Evolutionary conservation across 2,329 filamentous ascomycete species (phyloP).

Genomic region (Byssochlamys sp.): DNA sequence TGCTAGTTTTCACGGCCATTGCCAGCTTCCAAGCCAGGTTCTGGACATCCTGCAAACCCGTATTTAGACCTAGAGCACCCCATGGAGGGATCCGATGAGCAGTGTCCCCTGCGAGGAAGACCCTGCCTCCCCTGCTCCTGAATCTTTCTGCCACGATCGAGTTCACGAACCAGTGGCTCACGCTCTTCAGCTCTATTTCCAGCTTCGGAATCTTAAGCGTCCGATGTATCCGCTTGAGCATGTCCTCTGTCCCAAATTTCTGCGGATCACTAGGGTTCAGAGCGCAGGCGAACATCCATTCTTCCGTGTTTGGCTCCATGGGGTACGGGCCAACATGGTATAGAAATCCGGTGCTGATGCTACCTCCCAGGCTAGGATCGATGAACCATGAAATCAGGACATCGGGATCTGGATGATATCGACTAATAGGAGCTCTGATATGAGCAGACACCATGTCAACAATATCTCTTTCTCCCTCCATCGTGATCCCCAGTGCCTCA

Average conservation of each 20-base stretch:
- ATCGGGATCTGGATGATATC: constrained; percentile 16
- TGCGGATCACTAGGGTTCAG: constrained; percentile 14
- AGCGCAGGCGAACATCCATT: constrained; percentile 25
- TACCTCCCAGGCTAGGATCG: constrained; percentile 24
- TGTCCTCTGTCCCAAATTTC: constrained; percentile 14
- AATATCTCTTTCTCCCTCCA: constrained; percentile 22
- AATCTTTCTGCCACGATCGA: constrained; percentile 18
- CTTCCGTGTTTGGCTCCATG: constrained; percentile 15
- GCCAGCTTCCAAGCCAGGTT: constrained; percentile 32
- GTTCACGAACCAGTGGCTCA: constrained; percentile 26
- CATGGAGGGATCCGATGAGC: constrained; percentile 29
- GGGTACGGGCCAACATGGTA: constrained; percentile 29
- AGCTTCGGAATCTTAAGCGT: constrained; percentile 22
- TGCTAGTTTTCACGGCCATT: constrained; percentile 14
- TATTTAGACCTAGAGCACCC: constrained; percentile 30
- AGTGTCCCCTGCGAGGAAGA: constrained; percentile 30
- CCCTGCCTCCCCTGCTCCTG: constrained; percentile 12
- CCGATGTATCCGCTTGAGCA: constrained; percentile 15
- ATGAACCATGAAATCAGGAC: constrained; percentile 29
- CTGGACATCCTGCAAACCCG: constrained; percentile 28
- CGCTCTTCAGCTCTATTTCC: constrained; percentile 18
- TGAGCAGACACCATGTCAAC: constrained; percentile 26
- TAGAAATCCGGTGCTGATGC: constrained; percentile 23
- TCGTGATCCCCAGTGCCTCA: constrained; percentile 19
- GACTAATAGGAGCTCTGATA: constrained; percentile 19